A percentile compares a stretch with the other conserved stretches of the same genome.
Evolutionary conservation across 1,284 basidiomycete species (phyloP).

Genomic region (Tilletia caries): DNA sequence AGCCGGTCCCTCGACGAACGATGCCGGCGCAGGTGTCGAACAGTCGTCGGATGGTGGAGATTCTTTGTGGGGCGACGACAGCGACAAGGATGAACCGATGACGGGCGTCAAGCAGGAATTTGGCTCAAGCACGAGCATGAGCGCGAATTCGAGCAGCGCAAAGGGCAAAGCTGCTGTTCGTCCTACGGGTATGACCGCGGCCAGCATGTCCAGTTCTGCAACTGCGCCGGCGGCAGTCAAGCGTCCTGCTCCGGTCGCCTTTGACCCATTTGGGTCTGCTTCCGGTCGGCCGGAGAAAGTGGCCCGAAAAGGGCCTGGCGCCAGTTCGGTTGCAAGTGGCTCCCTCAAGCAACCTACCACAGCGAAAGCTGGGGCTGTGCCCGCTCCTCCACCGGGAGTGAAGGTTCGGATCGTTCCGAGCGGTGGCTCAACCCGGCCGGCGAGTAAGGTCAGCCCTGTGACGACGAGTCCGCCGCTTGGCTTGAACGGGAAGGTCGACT

Average conservation of each 20-base stretch:
- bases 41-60: neutral
- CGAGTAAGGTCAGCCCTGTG: neutral
- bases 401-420: too few relatives aligned
- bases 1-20: neutral
- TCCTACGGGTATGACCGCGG: neutral
- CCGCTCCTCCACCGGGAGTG: too few relatives aligned
- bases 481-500: neutral
- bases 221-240: too few relatives aligned
- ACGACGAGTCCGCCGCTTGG: neutral
- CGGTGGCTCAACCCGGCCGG: neutral
- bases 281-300: too few relatives aligned
- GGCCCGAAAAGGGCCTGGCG: too few relatives aligned
- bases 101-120: neutral
- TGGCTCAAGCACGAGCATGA: neutral
- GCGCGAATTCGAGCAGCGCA: neutral
- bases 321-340: too few relatives aligned
- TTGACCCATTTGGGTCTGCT: too few relatives aligned
- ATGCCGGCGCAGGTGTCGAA: neutral
- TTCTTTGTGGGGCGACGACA: conserved; percentile 7
- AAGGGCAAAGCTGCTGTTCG: neutral
- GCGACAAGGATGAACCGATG: conserved; percentile 5
- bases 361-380: too few relatives aligned
- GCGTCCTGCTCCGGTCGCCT: too few relatives aligned
- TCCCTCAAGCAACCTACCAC: too few relatives aligned
- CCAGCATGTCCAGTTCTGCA: neutral